phyloP scores from a whole-genome alignment of 2,329 filamentous ascomycete genomes.

The Clonostachys byssicola region DNA sequence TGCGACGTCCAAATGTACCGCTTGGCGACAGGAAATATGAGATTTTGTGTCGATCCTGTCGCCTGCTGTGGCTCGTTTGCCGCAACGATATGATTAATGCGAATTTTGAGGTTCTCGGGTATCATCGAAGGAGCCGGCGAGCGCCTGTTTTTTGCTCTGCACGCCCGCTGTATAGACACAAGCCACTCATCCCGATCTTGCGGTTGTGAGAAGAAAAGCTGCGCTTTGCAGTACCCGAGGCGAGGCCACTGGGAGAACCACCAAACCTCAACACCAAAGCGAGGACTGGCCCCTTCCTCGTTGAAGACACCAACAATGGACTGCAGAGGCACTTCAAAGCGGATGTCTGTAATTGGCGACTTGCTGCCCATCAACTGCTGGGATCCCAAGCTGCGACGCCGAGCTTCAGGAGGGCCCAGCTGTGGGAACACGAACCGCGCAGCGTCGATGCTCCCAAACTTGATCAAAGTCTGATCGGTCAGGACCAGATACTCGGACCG shows the following conservation, averaged over 20 bases:
- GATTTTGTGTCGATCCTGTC: conserved; percentile 17
- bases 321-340: conserved; percentile 42
- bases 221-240: conserved; percentile 39
- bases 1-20: conserved; percentile 33
- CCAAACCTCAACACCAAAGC: conserved; percentile 52
- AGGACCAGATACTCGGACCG: conserved; percentile 47
- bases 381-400: conserved; percentile 9
- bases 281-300: conserved; percentile 42
- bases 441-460: conserved; percentile 41
- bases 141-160: conserved; percentile 28
- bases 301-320: conserved; percentile 48
- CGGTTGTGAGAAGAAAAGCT: conserved; percentile 43
- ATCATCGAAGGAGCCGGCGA: conserved; percentile 27
- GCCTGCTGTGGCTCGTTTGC: conserved; percentile 30
- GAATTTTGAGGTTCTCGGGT: conserved; percentile 40
- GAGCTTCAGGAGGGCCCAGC: conserved; percentile 20
- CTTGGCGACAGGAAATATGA: conserved; percentile 49
- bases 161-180: conserved; percentile 36
- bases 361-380: conserved; percentile 17
- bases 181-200: conserved; percentile 47
- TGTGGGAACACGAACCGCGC: conserved; percentile 43
- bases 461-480: conserved; percentile 44
- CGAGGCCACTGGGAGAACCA: conserved; percentile 42
- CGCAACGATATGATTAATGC: conserved; percentile 41
- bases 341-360: conserved; percentile 26